Evolutionary conservation across 202 grass and related monocot genomes (phyloP).

Genomic region (Schoenoplectus triqueter): DNA sequence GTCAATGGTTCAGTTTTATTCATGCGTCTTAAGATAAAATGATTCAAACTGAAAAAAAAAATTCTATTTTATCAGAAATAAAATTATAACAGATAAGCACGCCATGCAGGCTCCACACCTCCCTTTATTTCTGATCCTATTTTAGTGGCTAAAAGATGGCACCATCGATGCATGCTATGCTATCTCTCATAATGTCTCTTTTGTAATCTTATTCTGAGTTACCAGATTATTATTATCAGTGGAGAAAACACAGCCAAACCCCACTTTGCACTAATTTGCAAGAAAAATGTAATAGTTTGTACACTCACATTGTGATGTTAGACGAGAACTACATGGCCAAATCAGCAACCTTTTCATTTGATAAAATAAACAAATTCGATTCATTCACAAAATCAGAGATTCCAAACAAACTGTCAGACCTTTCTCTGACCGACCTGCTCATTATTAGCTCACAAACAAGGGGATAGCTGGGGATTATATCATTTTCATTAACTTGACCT

Average conservation of each 20-base stretch:
- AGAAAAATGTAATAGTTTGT: too few relatives aligned
- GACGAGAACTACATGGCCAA: neutral
- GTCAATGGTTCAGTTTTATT: neutral
- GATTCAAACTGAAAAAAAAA: neutral
- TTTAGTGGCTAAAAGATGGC: neutral
- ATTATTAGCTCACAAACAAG: neutral
- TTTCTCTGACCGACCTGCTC: constrained; percentile 19
- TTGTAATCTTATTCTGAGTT: neutral
- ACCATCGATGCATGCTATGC: neutral
- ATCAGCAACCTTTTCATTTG: neutral
- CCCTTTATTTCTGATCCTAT: neutral
- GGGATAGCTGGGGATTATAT: neutral
- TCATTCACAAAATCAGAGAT: neutral
- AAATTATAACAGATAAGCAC: neutral
- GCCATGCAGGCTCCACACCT: neutral
- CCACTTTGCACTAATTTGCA: neutral
- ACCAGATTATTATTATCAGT: neutral
- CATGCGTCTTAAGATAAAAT: neutral
- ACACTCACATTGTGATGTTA: neutral
- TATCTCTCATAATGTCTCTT: neutral
- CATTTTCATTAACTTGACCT: neutral
- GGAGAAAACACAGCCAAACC: neutral
- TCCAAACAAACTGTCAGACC: neutral
- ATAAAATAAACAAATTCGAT: neutral
- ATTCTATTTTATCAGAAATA: neutral